A percentile compares a stretch with the other conserved stretches of the same genome.
Conservation (phyloP, 208 protist species). For the Crithidia mellificae region DNA sequence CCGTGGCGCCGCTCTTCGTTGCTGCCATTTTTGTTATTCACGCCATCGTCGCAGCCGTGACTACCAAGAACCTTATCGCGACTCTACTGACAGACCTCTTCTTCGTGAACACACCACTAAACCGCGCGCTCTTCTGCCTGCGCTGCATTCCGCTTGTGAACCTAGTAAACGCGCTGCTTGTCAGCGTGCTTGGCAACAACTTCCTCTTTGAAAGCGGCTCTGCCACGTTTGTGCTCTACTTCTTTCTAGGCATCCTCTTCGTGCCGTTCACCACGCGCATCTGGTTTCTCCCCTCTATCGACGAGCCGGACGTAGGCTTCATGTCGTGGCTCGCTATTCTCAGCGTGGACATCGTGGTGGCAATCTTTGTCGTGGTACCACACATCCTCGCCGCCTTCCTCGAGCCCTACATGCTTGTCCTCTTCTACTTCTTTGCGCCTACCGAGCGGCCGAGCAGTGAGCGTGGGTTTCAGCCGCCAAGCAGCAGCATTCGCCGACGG, state of each 20-base stretch:
- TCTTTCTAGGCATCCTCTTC: slow-evolving; percentile 58
- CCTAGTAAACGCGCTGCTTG: slow-evolving; percentile 68
- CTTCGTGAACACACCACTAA: slow-evolving; percentile 59
- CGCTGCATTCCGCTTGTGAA: slow-evolving; percentile 77
- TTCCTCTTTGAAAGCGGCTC: slow-evolving; percentile 57
- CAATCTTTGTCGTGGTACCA: slow-evolving; percentile 53
- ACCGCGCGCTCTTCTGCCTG: slow-evolving; percentile 68
- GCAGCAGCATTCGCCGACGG: slow-evolving; percentile 55
- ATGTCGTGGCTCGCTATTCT: slow-evolving; percentile 71
- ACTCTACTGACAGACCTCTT: slow-evolving; percentile 62
- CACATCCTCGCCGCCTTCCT: slow-evolving; percentile 59
- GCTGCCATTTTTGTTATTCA: slow-evolving; percentile 58
- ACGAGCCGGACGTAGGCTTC: slow-evolving; percentile 65
- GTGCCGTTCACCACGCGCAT: slow-evolving; percentile 75
- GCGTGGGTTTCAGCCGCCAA: slow-evolving; percentile 23
- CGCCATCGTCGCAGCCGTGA: slow-evolving; percentile 46
- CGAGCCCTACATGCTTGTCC: slow-evolving; percentile 67
- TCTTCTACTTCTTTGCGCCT: slow-evolving; percentile 66
- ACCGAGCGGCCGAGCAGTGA: slow-evolving; percentile 30
- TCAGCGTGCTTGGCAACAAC: slow-evolving; percentile 70
- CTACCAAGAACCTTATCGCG: slow-evolving; percentile 49
- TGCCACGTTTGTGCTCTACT: slow-evolving; percentile 56
- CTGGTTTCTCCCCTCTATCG: slow-evolving; percentile 77
- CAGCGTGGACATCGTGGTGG: slow-evolving; percentile 45
- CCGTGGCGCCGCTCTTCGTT: slow-evolving; percentile 51